These are phyloP conservation scores for Ramaria rubella DNA, from an alignment of 768 basidiomycete genomes.

Conservation along the genomic window DNA sequence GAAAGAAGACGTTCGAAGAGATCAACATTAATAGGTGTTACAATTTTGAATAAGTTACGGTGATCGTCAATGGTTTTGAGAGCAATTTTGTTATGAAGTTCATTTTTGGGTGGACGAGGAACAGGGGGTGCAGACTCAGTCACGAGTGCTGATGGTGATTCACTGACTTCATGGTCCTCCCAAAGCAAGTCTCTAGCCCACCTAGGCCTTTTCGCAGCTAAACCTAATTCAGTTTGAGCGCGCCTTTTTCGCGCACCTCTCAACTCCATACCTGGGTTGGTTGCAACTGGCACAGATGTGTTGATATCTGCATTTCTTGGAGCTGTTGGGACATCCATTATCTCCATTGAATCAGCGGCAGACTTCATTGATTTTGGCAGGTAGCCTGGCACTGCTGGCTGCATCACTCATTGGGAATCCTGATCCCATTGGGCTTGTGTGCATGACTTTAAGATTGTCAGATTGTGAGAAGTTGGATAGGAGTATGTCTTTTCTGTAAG, in stretches of 20 bases:
- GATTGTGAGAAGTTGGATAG: too few species aligned
- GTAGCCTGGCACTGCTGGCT: not conserved
- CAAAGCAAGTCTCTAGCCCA: not conserved
- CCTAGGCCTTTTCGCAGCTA: not conserved
- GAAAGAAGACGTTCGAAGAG: constrained; percentile 23
- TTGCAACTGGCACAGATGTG: not conserved
- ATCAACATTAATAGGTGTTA: constrained; percentile 31
- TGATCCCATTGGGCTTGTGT: too few species aligned
- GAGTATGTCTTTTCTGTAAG: too few species aligned
- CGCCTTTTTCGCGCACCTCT: not conserved
- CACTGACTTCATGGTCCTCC: not conserved
- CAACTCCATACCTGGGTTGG: not conserved
- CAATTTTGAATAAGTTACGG: constrained; percentile 31
- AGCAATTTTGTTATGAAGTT: constrained; percentile 14
- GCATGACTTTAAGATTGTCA: too few species aligned
- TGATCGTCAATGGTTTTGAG: constrained; percentile 20
- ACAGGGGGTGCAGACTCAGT: not conserved
- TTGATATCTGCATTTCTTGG: not conserved
- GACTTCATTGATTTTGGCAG: not conserved
- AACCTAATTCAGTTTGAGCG: not conserved
- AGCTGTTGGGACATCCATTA: not conserved
- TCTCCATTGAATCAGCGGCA: not conserved
- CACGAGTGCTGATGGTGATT: not conserved
- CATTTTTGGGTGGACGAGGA: not conserved
- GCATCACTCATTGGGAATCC: too few species aligned